Evolutionary conservation across 2,329 filamentous ascomycete species (phyloP).

Genomic region (Pyrenophora seminiperda): DNA sequence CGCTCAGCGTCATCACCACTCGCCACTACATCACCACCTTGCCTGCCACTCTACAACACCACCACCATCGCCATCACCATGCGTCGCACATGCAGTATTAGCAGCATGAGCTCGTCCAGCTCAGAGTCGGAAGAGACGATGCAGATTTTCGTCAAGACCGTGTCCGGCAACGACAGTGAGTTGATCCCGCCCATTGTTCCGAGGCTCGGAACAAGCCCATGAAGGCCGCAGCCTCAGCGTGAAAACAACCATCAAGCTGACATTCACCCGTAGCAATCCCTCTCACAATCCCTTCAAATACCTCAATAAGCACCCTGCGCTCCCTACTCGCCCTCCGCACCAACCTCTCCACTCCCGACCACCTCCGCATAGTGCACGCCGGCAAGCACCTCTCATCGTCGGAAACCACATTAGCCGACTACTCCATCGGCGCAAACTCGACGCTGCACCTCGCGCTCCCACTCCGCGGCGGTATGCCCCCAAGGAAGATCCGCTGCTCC

Average conservation of each 20-base stretch:
- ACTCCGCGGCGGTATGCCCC: slow-evolving; percentile 62
- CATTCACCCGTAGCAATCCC: slow-evolving; percentile 58
- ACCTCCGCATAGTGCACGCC: slow-evolving; percentile 63
- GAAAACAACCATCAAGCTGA: slow-evolving; percentile 15
- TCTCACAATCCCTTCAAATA: slow-evolving; percentile 59
- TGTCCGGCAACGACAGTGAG: slow-evolving; percentile 60
- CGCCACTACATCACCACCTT: slow-evolving; percentile 5
- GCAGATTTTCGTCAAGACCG: slow-evolving; percentile 66
- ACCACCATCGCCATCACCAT: slow-evolving; percentile 31
- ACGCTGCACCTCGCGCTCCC: slow-evolving; percentile 62
- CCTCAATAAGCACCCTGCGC: slow-evolving; percentile 61
- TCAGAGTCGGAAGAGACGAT: slow-evolving; percentile 58
- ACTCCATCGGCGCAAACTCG: slow-evolving; percentile 56
- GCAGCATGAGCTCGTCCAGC: slow-evolving; percentile 49
- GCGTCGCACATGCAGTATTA: slow-evolving; percentile 48
- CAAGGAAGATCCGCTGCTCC: slow-evolving; percentile 81
- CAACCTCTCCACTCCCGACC: slow-evolving; percentile 53
- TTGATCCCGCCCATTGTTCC: slow-evolving; percentile 39
- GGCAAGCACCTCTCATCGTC: slow-evolving; percentile 60
- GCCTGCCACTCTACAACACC: background rate
- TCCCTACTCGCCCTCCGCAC: slow-evolving; percentile 64
- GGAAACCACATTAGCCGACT: slow-evolving; percentile 52
- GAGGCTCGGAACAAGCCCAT: slow-evolving; percentile 15
- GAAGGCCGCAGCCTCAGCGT: background rate
- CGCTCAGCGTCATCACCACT: slow-evolving; percentile 19